A percentile compares a stretch with the other conserved stretches of the same genome.
phyloP scores from a whole-genome alignment of 2,329 filamentous ascomycete genomes.

The Penicillium sp. region DNA sequence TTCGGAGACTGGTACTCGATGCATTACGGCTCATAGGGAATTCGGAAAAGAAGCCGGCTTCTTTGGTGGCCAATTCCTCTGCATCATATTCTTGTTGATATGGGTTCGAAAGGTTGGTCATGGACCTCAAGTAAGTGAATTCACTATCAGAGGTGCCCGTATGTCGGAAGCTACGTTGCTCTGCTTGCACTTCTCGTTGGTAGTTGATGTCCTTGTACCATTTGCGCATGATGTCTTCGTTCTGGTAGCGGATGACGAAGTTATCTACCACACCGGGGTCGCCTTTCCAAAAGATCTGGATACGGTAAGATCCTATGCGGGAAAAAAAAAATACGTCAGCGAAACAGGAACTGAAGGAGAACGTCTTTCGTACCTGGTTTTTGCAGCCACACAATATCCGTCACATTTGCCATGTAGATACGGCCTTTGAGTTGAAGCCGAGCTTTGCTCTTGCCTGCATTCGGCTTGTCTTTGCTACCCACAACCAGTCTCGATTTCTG shows the following conservation, averaged over 20 bases:
- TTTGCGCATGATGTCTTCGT: conserved; percentile 91
- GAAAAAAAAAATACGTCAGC: neutral
- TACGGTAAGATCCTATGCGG: conserved; percentile 78
- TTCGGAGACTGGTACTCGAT: conserved; percentile 75
- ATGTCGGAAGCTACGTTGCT: conserved; percentile 55
- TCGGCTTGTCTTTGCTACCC: conserved; percentile 72
- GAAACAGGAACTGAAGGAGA: neutral
- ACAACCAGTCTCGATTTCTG: conserved; percentile 67
- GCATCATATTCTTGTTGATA: conserved; percentile 68
- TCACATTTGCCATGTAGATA: conserved; percentile 99
- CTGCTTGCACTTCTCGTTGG: conserved; percentile 68
- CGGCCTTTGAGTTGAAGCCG: conserved; percentile 89
- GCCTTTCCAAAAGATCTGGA: conserved; percentile 98
- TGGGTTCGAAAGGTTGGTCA: conserved; percentile 76
- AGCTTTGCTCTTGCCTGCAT: conserved; percentile 73
- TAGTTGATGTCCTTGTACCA: conserved; percentile 82
- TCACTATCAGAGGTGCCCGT: conserved; percentile 67
- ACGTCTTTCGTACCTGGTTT: conserved; percentile 75
- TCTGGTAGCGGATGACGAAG: conserved; percentile 90
- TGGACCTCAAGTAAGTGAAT: conserved; percentile 78
- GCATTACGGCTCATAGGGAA: conserved; percentile 68
- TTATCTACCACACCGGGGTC: conserved; percentile 95
- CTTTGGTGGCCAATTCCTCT: conserved; percentile 54
- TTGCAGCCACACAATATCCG: conserved; percentile 83
- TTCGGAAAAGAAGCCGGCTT: conserved; percentile 49